A percentile compares a stretch with the other conserved stretches of the same genome.
These are phyloP conservation scores for Heterobasidion occidentale DNA, from an alignment of 1,284 basidiomycete genomes.

Conservation along the genomic window DNA sequence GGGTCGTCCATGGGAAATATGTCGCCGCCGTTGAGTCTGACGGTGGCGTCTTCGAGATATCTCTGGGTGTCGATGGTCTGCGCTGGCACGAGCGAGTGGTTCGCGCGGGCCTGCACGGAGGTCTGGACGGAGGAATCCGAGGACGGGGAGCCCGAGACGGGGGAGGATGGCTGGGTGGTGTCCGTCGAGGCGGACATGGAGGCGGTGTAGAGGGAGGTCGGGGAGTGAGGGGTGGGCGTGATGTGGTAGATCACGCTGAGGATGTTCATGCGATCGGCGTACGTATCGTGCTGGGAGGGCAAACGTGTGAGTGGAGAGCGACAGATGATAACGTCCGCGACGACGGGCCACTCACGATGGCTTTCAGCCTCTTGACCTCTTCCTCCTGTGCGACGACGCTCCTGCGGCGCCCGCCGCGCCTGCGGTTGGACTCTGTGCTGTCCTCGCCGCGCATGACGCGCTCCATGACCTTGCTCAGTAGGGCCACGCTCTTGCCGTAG, in stretches of 20 bases:
- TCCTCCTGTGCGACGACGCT: constrained; percentile 81
- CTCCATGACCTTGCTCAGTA: constrained; percentile 83
- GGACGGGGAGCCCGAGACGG: constrained; percentile 43
- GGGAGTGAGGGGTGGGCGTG: constrained; percentile 59
- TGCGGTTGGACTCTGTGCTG: constrained; percentile 49
- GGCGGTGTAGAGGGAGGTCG: constrained; percentile 41
- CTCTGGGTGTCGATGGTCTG: constrained; percentile 23
- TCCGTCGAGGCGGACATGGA: constrained; percentile 40
- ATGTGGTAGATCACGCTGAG: constrained; percentile 80
- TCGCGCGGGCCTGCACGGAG: constrained; percentile 28
- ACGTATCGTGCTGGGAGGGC: constrained; percentile 67
- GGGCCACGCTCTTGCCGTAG: constrained; percentile 73
- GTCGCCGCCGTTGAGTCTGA: constrained; percentile 8
- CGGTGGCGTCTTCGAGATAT: constrained; percentile 18
- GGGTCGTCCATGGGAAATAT: constrained; percentile 5
- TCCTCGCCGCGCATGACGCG: constrained; percentile 77
- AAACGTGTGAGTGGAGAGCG: neutral
- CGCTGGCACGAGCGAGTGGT: constrained; percentile 23
- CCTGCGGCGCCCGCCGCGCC: constrained; percentile 52
- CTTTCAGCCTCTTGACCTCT: constrained; percentile 71
- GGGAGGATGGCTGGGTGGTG: constrained; percentile 44
- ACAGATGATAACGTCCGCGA: neutral
- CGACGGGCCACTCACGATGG: constrained; percentile 54
- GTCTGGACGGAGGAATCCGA: constrained; percentile 40
- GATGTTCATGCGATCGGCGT: constrained; percentile 84